phyloP scores from a whole-genome alignment of 1,284 basidiomycete genomes.

The Cystobasidium pallidum region DNA sequence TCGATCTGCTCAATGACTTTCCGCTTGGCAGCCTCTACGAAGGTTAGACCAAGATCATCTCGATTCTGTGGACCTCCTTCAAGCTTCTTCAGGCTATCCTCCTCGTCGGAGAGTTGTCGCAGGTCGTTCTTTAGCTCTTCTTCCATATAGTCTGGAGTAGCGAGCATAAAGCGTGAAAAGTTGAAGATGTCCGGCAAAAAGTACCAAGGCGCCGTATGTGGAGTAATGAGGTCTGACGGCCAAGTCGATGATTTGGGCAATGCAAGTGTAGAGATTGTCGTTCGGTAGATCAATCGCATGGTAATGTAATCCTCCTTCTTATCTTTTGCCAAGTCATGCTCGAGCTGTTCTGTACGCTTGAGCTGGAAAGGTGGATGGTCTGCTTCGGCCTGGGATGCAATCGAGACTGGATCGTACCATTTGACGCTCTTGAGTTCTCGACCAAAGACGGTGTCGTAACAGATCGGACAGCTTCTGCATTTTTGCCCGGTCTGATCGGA shows the following conservation, averaged over 20 bases:
- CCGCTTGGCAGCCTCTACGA: slow-evolving; percentile 75
- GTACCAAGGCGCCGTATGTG: slow-evolving; percentile 89
- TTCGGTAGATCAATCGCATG: slow-evolving; percentile 89
- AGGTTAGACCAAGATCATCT: slow-evolving; percentile 76
- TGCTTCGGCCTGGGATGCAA: slow-evolving; percentile 26
- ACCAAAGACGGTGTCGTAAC: slow-evolving; percentile 86
- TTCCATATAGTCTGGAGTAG: slow-evolving; percentile 80
- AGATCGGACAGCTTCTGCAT: slow-evolving; percentile 91
- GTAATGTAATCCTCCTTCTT: slow-evolving; percentile 59
- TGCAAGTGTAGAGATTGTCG: slow-evolving; percentile 92
- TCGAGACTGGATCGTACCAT: slow-evolving; percentile 56
- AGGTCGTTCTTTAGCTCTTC: slow-evolving; percentile 71
- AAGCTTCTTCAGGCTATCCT: slow-evolving; percentile 67
- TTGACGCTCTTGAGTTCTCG: slow-evolving; percentile 89
- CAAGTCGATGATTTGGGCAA: slow-evolving; percentile 87
- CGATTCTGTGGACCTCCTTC: slow-evolving; percentile 60
- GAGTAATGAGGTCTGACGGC: slow-evolving; percentile 88
- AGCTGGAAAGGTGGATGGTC: slow-evolving; percentile 39
- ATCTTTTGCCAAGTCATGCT: not conserved
- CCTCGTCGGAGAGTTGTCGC: slow-evolving; percentile 30
- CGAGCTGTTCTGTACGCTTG: not conserved
- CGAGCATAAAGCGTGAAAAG: slow-evolving; percentile 95
- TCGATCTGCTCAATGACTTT: slow-evolving; percentile 76
- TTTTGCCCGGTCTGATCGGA: slow-evolving; percentile 69
- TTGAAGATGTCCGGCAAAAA: slow-evolving; percentile 89